These are phyloP conservation scores for Fusarium mundagurra DNA, from an alignment of 2,329 filamentous ascomycete genomes.

Conservation along the genomic window DNA sequence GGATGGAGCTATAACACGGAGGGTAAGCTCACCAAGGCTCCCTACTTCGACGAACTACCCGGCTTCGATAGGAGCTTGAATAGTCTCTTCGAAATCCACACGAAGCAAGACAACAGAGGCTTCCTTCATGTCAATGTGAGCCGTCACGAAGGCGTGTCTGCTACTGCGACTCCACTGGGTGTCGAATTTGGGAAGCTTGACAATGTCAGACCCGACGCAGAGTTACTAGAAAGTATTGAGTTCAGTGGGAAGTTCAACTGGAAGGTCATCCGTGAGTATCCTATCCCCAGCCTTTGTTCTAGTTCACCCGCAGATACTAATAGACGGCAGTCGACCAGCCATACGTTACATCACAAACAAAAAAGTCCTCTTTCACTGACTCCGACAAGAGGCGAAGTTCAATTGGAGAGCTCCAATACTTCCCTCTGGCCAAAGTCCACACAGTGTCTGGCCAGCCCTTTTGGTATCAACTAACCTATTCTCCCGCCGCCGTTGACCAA, in stretches of 20 bases:
- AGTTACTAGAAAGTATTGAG: not conserved
- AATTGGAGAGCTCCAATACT: accelerated
- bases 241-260: not conserved
- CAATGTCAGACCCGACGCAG: accelerated
- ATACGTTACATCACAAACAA: too few species aligned
- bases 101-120: not conserved
- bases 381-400: accelerated
- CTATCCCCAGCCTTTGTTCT: accelerated
- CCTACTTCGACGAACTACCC: not conserved
- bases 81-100: not conserved
- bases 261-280: not conserved
- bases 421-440: not conserved
- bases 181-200: accelerated
- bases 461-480: not conserved
- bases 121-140: not conserved
- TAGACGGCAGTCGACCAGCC: not conserved
- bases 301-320: not conserved
- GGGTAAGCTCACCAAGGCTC: not conserved
- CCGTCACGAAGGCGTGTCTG: not conserved
- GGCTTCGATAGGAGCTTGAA: not conserved
- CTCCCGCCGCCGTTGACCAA: not conserved
- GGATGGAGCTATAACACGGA: conserved; percentile 3
- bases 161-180: accelerated
- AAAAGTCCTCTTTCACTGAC: accelerated
- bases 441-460: not conserved